Evolutionary conservation across 495 filamentous ascomycete species (phyloP), one percentile per base, ranked within the genome.

Genomic region (Choiromyces venosus): DNA sequence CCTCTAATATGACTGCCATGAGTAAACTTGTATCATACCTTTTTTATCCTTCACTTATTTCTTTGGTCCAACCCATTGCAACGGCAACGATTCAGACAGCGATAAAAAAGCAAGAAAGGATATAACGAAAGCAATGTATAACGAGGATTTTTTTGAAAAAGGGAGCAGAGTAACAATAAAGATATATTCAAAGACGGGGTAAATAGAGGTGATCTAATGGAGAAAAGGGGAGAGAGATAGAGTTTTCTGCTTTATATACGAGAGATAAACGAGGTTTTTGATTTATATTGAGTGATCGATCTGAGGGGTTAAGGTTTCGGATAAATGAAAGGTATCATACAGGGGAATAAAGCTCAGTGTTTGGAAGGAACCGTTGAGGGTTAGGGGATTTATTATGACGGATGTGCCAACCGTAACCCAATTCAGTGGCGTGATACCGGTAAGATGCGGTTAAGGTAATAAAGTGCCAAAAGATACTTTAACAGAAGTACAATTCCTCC

Each of bases 311-410:
- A 25, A 61, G 44, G 72, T 71, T 66, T 71, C 72, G 72, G 74
- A 74, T 75, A 76, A 76, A 76, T 76, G 67, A 21, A 29, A 75
- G 74, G 74, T 67, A 74, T 66, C 39, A 74, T 65, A 42, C 72
- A 73, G 74, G 74, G 67, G 67, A n/a, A 61, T 33, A 61, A 33
- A 33, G 25, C 3, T 29, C 7, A 56, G 52, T 0, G 52, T 56
- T 56, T 56, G 52, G 25, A 25, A 29, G 52, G 52, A 73, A 68
- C 67, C 74, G 61, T 76, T 76, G 74, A 76, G 74, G 74, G 74
- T 74, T 76, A 76, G 74, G 71, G 72, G 18, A 44, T 29, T 4
- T 33, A 10, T 5, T 16, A 25, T 56, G n/a, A 61, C 10, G 3
- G 52, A 16, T 61, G 12, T 33, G 25, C 52, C 52, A 61, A 33